Base-by-base conservation (phyloP, 257 asterid genomes). In the Leonotis leonurus region DNA sequence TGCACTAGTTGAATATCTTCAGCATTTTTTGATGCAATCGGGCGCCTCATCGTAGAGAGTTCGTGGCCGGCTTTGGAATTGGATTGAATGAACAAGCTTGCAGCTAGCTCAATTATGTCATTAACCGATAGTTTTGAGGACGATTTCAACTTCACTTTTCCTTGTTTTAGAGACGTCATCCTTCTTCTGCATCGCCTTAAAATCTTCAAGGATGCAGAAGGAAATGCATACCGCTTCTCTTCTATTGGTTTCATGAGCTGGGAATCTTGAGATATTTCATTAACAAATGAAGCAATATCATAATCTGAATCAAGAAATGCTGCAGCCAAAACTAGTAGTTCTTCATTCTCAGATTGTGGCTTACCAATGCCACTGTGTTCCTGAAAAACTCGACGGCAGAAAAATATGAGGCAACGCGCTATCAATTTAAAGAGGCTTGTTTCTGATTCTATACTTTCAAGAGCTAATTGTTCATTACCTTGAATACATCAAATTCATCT, bases 41-140 rank as follows among this genome's bases (percentile, higher is more conserved):
- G n/a, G n/a, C n/a, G 14, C 75, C 72, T 17, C 29, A 78, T 20
- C 39, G 51, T 26, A 27, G 59, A 27, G 59, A 7, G 59, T n/a
- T 27, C 6, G 13, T 26, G 6, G 3, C 40, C 11, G 14, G 13
- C 14, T 52, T 30, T 24, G 4, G 53, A 40, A 41, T 53, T 64
- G 21, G 67, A 74, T 0, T 64, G 79, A 25, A 73, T 73, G 71
- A 79, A 73, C 43, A 36, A 75, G 35, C 65, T 63, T 9, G 75
- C 77, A 29, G 85, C 83, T 56, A 79, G 21, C 69, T 73, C 73
- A 4, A 79, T 59, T 25, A 78, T 78, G 11, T 41, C 60, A 75
- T 36, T 61, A 18, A 37, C 35, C 2, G 73, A 46, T 63, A 8
- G 59, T 29, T 1, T 65, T 64, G 43, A 70, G 22, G 40, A 44